A percentile compares a stretch with the other conserved stretches of the same genome.
Evolutionary conservation across 2,329 filamentous ascomycete species (phyloP).

Genomic region (Didymella sp.): DNA sequence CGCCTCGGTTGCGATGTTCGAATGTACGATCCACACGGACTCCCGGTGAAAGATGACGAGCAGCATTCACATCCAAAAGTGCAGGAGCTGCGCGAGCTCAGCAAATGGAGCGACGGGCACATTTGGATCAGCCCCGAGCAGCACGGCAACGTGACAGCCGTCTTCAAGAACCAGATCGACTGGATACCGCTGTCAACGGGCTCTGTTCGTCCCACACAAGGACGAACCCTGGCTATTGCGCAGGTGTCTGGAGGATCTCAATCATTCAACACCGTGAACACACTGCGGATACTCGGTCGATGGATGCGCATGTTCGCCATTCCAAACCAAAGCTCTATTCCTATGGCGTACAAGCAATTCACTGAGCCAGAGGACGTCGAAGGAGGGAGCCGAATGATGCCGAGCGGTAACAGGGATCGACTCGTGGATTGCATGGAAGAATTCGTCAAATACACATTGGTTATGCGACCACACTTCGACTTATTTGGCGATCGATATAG

Average conservation of each 20-base stretch:
- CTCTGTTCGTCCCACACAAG: conserved; percentile 70
- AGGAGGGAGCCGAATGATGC: conserved; percentile 59
- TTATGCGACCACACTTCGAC: conserved; percentile 68
- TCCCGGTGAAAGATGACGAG: conserved; percentile 69
- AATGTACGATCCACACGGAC: conserved; percentile 63
- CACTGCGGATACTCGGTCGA: conserved; percentile 68
- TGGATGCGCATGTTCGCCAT: conserved; percentile 76
- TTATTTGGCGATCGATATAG: conserved; percentile 69
- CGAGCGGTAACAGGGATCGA: conserved; percentile 64
- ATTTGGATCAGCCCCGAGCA: conserved; percentile 72
- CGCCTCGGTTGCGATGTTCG: conserved; percentile 72
- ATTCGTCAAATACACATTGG: conserved; percentile 71
- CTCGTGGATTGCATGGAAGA: conserved; percentile 74
- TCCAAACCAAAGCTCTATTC: conserved; percentile 70
- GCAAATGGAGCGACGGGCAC: conserved; percentile 70
- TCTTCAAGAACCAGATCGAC: conserved; percentile 75
- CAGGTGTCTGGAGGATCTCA: conserved; percentile 71
- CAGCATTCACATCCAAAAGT: conserved; percentile 66
- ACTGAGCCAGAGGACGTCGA: conserved; percentile 55
- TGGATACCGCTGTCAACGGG: conserved; percentile 70
- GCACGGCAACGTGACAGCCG: conserved; percentile 66
- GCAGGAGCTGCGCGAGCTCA: conserved; percentile 67
- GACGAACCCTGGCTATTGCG: conserved; percentile 67
- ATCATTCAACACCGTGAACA: conserved; percentile 72
- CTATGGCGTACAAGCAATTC: conserved; percentile 69